These are phyloP conservation scores for Aspergillus thermomutatus DNA, from an alignment of 2,329 filamentous ascomycete genomes.

Conservation along the genomic window DNA sequence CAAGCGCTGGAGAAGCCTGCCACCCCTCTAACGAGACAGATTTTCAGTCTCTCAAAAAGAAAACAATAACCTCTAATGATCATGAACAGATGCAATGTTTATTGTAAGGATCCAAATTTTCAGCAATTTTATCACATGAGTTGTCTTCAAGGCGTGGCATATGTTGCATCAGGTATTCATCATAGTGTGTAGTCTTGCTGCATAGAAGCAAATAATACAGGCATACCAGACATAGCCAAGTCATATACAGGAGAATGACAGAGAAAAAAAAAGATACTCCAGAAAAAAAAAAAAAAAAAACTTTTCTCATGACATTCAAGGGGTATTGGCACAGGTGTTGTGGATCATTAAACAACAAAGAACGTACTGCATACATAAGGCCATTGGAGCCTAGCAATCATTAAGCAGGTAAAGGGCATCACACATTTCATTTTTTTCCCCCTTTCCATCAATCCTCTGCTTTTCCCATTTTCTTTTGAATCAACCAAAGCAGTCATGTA, in stretches of 20 bases:
- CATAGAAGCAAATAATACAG: neutral
- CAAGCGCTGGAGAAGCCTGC: too few species aligned
- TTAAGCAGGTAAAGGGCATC: neutral
- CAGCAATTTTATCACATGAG: neutral
- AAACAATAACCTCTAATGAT: neutral
- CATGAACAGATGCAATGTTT: neutral
- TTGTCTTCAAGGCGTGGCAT: neutral
- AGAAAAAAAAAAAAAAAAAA: slow-evolving; percentile 14
- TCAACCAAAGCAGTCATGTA: neutral
- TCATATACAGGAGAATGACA: neutral
- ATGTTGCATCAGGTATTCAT: neutral
- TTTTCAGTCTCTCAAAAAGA: too few species aligned
- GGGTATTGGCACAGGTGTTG: slow-evolving; percentile 26
- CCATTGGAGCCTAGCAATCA: neutral
- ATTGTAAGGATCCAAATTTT: neutral
- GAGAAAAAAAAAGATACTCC: neutral
- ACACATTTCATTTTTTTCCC: neutral
- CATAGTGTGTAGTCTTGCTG: neutral
- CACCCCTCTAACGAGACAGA: too few species aligned
- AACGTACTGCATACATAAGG: slow-evolving; percentile 14
- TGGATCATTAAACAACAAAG: slow-evolving; percentile 8
- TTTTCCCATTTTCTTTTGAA: neutral
- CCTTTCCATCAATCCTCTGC: neutral
- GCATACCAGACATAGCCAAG: neutral
- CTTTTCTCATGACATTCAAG: slow-evolving; percentile 17